These are phyloP conservation scores for Leccinum subspadiceum DNA, from an alignment of 1,284 basidiomycete genomes.

Conservation along the genomic window DNA sequence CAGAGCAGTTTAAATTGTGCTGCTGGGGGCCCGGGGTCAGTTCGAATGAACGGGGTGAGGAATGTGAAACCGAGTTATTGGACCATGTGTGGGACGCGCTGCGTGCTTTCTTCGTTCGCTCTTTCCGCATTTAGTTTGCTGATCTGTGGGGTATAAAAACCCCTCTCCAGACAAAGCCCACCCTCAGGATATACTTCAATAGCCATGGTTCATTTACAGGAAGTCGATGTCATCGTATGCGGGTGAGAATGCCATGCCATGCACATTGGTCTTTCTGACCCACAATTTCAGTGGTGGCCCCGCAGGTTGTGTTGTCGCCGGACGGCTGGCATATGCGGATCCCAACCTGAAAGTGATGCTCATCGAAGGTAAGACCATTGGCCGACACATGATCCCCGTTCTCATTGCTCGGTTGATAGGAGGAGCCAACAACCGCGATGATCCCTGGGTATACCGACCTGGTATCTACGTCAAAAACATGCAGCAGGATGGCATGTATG, in stretches of 20 bases:
- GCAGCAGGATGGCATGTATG: slow-evolving; percentile 65
- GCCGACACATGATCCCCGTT: not conserved
- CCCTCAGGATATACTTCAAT: not conserved
- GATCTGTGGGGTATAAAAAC: slow-evolving; percentile 18
- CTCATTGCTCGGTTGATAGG: slow-evolving; percentile 33
- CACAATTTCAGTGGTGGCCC: slow-evolving; percentile 53
- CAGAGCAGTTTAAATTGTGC: not conserved
- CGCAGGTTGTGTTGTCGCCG: slow-evolving; percentile 66
- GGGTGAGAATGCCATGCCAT: slow-evolving; percentile 34
- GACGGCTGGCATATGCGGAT: slow-evolving; percentile 68
- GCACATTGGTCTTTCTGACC: slow-evolving; percentile 5
- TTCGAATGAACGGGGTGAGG: not conserved
- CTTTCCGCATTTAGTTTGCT: not conserved
- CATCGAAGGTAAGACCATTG: slow-evolving; percentile 52
- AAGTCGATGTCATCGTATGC: slow-evolving; percentile 71
- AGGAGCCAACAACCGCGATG: slow-evolving; percentile 69
- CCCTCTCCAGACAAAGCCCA: slow-evolving; percentile 5
- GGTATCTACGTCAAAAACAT: slow-evolving; percentile 70
- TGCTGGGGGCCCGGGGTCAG: not conserved
- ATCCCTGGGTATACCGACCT: slow-evolving; percentile 71
- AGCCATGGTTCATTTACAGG: slow-evolving; percentile 56
- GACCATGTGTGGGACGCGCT: not conserved
- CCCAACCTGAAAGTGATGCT: slow-evolving; percentile 73
- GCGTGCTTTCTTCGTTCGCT: not conserved
- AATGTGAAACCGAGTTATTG: not conserved